Evolutionary conservation across 75 land plant species (phyloP).

Genomic region (Pinus tabuliformis): DNA sequence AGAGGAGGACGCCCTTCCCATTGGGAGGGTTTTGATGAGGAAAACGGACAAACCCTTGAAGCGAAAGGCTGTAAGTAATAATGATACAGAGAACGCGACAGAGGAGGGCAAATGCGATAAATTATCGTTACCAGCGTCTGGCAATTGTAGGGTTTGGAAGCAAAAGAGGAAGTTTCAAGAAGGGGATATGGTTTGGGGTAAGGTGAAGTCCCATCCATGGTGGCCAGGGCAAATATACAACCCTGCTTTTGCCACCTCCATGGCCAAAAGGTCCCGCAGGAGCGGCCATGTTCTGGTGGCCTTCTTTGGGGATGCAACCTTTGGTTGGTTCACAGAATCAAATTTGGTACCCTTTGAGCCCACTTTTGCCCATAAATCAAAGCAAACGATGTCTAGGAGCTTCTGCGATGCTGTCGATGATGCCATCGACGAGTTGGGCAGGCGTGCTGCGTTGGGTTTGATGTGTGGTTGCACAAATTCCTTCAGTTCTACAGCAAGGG

Average conservation of each 20-base stretch:
- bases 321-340: conserved; percentile 69
- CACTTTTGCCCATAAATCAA: conserved; percentile 49
- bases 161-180: neutral
- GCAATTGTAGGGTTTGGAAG: conserved; percentile 1
- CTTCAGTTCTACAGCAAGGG: conserved; percentile 23
- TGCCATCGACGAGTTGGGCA: conserved; percentile 55
- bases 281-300: conserved; percentile 73
- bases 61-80: neutral
- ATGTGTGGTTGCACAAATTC: conserved; percentile 40
- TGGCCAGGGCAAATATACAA: conserved; percentile 75
- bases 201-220: conserved; percentile 85
- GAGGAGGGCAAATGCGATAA: neutral
- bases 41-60: neutral
- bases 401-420: conserved; percentile 71
- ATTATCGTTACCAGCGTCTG: neutral
- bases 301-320: conserved; percentile 80
- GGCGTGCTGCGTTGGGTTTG: conserved; percentile 55
- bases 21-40: conserved; percentile 6
- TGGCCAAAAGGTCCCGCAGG: conserved; percentile 35
- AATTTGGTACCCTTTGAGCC: conserved; percentile 65
- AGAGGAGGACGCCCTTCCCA: conserved; percentile 9
- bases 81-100: neutral
- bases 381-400: conserved; percentile 33
- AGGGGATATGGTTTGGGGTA: conserved; percentile 87
- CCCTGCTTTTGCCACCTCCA: conserved; percentile 45